Base-by-base conservation (phyloP, 768 basidiomycete species). In the Suillus weaverae region DNA sequence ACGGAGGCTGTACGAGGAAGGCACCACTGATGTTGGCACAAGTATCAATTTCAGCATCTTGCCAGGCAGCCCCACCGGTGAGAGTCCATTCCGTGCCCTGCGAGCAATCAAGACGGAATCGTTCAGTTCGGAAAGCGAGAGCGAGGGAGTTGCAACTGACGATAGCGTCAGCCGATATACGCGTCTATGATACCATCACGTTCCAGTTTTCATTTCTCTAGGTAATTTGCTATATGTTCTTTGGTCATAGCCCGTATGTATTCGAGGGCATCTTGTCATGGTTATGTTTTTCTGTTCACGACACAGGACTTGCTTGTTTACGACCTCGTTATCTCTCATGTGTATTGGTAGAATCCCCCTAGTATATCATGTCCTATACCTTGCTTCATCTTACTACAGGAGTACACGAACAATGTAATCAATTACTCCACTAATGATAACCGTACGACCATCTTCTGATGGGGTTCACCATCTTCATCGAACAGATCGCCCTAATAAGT, bases 1-100 rank as follows among this genome's bases (percentile, higher is more conserved):
- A 41, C 83, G 92, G 53, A 86, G 91, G 75, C 69, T 94, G 57
- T 97, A 97, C 71, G 95, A 97, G 74, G 92, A 95, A 71, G 91
- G 91, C 62, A 83, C 88, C 26, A 82, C 85, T 11, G 87, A 83
- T 13, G 84, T 87, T 69, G 85, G 85, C 10, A 85, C 86, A 16
- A 91, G 84, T 74, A 91, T 93, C 83, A 92, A 91, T 74, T 93
- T 93, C 73, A 91, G 89, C 76, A 88, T 92, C 74, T 81, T 92
- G 38, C 88, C 90, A 7, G 85, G 86, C 38, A 89, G 87, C 70
- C 87, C 89, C 30, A 82, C 79, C 16, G 26, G 26, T 60, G 76
- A 81, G 63, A 81, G 75, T 63, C 76, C 78, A 36, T 80, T 81
- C 67, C 77, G 74, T 38, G 75, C 78, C 8, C 72, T 80, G 55